A percentile compares a stretch with the other conserved stretches of the same genome.
These are phyloP conservation scores for Botrytis fabae DNA, from an alignment of 2,329 filamentous ascomycete species.

Conservation along the genomic window DNA sequence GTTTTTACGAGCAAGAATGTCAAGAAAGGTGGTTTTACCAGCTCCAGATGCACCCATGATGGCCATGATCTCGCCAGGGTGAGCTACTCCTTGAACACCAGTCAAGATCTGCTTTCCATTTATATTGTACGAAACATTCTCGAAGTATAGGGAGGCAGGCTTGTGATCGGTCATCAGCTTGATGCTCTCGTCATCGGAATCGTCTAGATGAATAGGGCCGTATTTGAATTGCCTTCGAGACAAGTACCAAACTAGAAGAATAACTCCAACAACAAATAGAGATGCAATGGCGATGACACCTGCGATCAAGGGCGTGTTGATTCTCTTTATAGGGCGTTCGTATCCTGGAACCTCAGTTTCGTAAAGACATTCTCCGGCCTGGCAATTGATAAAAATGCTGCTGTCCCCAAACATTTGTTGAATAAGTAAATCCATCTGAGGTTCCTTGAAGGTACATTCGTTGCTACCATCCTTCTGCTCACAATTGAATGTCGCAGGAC, in stretches of 20 bases:
- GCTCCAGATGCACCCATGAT: conserved; percentile 99
- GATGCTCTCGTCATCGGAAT: conserved; percentile 82
- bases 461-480: conserved; percentile 62
- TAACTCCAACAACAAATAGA: conserved; percentile 84
- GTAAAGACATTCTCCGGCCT: conserved; percentile 89
- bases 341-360: conserved; percentile 92
- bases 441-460: conserved; percentile 82
- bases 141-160: conserved; percentile 83
- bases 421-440: conserved; percentile 89
- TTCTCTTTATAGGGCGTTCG: conserved; percentile 81
- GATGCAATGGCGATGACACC: conserved; percentile 84
- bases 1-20: conserved; percentile 95
- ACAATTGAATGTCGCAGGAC: conserved; percentile 82
- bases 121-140: conserved; percentile 81
- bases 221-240: conserved; percentile 70
- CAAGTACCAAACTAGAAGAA: conserved; percentile 83
- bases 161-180: conserved; percentile 92
- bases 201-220: conserved; percentile 79
- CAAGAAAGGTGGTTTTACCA: conserved; percentile 94
- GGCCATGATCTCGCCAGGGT: conserved; percentile 90
- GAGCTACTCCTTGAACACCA: conserved; percentile 80
- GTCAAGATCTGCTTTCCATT: conserved; percentile 85
- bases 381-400: conserved; percentile 81
- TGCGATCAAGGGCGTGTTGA: conserved; percentile 95
- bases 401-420: conserved; percentile 85